Percentiles rank a stretch among this genome's conserved stretches.
These are phyloP conservation scores for Malassezia japonica DNA, from an alignment of 1,284 basidiomycete species.

Conservation along the genomic window DNA sequence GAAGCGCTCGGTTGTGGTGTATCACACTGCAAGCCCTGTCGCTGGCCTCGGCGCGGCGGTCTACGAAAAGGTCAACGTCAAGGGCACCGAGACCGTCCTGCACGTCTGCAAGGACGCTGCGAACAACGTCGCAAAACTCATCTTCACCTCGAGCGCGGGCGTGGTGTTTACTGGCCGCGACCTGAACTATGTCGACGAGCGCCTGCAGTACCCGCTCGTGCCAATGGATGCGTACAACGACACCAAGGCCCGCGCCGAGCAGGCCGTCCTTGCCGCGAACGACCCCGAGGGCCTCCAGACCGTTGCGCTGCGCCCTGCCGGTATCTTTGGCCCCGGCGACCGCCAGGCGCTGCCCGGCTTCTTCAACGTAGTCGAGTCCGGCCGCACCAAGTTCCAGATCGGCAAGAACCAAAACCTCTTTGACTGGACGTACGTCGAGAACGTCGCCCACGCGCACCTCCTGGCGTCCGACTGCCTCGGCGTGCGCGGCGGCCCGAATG, in stretches of 20 bases:
- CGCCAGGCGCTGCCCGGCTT: constrained; percentile 74
- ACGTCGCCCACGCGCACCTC: constrained; percentile 87
- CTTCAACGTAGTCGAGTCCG: constrained; percentile 64
- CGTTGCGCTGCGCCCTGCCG: constrained; percentile 82
- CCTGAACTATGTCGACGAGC: constrained; percentile 80
- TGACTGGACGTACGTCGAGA: constrained; percentile 96
- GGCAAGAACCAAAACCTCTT: constrained; percentile 88
- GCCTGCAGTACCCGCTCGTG: constrained; percentile 64
- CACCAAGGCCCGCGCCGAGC: constrained; percentile 75
- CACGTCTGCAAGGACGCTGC: constrained; percentile 57
- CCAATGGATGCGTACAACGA: constrained; percentile 88
- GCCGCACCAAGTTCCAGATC: constrained; percentile 84
- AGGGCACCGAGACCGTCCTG: constrained; percentile 78
- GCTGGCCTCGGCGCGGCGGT: constrained; percentile 61
- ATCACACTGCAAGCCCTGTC: constrained; percentile 85
- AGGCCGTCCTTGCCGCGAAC: constrained; percentile 73
- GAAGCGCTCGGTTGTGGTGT: constrained; percentile 51
- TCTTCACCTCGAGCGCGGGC: constrained; percentile 89
- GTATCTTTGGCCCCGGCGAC: constrained; percentile 94
- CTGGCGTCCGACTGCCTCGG: constrained; percentile 78
- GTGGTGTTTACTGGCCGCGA: constrained; percentile 79
- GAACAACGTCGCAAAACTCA: constrained; percentile 66
- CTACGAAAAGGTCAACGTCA: constrained; percentile 87
- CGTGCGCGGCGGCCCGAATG: constrained; percentile 44
- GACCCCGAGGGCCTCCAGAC: constrained; percentile 71